Percentiles rank a stretch among this genome's conserved stretches.
Conservation (phyloP, 768 basidiomycete genomes). For the Sistotremastrum suecicum region DNA sequence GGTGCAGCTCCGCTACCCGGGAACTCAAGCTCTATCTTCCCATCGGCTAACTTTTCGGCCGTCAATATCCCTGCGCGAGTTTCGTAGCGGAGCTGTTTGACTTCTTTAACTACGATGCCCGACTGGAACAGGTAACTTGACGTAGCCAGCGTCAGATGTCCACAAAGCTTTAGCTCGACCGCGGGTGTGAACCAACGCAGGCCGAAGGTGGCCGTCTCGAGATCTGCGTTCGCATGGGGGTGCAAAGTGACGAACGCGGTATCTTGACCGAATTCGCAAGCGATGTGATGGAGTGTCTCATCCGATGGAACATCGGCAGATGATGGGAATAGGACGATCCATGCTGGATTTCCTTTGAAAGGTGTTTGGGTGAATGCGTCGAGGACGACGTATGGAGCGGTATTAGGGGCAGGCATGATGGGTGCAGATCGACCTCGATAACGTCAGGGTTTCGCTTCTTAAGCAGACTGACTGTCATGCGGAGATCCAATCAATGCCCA, state of each 20-base stretch:
- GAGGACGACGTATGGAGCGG: constrained; percentile 19
- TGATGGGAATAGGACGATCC: constrained; percentile 20
- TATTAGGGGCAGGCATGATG: no score
- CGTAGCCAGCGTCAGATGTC: constrained; percentile 29
- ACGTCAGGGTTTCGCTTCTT: no score
- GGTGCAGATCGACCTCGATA: no score
- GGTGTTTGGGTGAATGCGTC: constrained; percentile 30
- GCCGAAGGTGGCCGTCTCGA: constrained; percentile 12
- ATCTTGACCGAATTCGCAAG: constrained; percentile 33
- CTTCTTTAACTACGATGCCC: constrained; percentile 1
- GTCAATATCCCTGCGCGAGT: constrained; percentile 9
- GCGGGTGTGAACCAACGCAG: constrained; percentile 27
- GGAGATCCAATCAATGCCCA: no score
- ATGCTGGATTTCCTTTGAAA: constrained; percentile 32
- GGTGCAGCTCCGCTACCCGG: constrained; percentile 5
- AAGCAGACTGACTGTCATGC: no score
- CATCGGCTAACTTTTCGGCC: constrained; percentile 4
- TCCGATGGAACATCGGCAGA: constrained; percentile 14
- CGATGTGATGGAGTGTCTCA: constrained; percentile 19
- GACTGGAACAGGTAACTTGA: constrained; percentile 12
- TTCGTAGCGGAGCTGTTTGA: constrained; percentile 8
- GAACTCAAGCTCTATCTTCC: constrained; percentile 14
- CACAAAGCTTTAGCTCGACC: constrained; percentile 23
- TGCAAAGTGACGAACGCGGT: constrained; percentile 18
- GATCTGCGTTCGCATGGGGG: constrained; percentile 8